Base-by-base conservation (phyloP, 2,329 filamentous ascomycete species). In the Penicillium sp. region DNA sequence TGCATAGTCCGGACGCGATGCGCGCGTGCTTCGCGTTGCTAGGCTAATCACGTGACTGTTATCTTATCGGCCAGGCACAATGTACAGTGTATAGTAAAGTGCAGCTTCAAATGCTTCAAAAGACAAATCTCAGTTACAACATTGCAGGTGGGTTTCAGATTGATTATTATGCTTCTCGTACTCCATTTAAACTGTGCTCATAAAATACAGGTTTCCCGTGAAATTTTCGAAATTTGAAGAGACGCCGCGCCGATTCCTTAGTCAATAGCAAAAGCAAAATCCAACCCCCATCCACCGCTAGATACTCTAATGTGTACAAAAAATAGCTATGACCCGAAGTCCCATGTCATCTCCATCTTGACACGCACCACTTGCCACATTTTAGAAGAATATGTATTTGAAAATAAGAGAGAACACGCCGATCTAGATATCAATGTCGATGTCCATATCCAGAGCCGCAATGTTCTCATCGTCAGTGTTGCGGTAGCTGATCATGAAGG, bases 401-500 rank as follows among this genome's bases (percentile, higher is more conserved):
- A 14, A 43, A 51, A 19, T 19, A 16, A 19, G n/a, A 29, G 3
- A 14, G 19, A 13, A n/a, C 14, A 4, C 19, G 9, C 13, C n/a
- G 44, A 49, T 37, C 27, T 79, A 91, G 65, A 96, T 91, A 65
- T 96, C 92, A 67, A 96, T 87, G 66, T 98, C 93, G 71, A 98
- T 91, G 27, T 91, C 93, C 66, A 98, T 78, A 72, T 98, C 95
- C 79, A 98, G 80, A 26, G 87, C 84, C 1, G 89, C 92, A 74
- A 98, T 93, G 55, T 97, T 89, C 70, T 98, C 95, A 70, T 98
- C 95, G 60, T 96, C 93, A 80, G 90, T 89, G 56, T 92, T 84
- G 29, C 89, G 87, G 76, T 90, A 83, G 65, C 82, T 87, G 69
- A 93, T 90, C 49, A 91, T 89, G 62, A 84, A 71, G 1, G 83